Base-by-base conservation (phyloP, 805 yeast species). In the Kodamaea hsintzibuensis region DNA sequence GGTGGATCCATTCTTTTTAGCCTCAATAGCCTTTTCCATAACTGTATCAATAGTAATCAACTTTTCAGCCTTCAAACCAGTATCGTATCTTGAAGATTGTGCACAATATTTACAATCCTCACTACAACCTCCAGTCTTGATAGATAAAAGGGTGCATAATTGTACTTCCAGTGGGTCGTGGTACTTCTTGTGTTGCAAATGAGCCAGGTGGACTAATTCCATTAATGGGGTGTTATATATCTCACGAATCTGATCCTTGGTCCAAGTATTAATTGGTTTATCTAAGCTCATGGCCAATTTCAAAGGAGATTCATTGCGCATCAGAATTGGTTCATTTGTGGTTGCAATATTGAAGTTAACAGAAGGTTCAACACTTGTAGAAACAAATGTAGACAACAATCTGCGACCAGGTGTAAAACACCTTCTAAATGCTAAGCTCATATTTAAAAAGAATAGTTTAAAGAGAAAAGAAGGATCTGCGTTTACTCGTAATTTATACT, bases 71-170 rank as follows among this genome's bases (percentile, higher is more conserved):
- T 84, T 76, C n/a, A 85, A 72, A 2, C 89, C 92, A 5, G 95
- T 88, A 50, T 80, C 76, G 66, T 88, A 80, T 33, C 88, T 72
- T 5, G 83, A 73, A 1, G 92, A 86, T 62, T 88, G 95, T 10
- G 52, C 84, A 70, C 95, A 88, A 68, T 88, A 88, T 62, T 83
- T 84, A 66, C 95, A 88, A 65, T 88, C 92, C 62, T 88, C 95
- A 1, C 90, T 76, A 1, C 52, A 50, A 4, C 52, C 52, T 3
- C 52, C 52, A 3, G 88, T 80, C 63, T 88, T 88, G 65, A 88
- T 87, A 55, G 83, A 50, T 48, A 50, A 50, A 14, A 84, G 72
- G 1, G 93, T 86, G 69, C 95, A 88, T 50, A 89, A 73, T 64
- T 89, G 95, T 22, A 88, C 85, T 63, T 86, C 52, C 37, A 7